Percentiles rank a stretch among this genome's conserved stretches.
Conservation (phyloP, 352 stramenopile genomes). For the Thalassiosira oceanica region DNA sequence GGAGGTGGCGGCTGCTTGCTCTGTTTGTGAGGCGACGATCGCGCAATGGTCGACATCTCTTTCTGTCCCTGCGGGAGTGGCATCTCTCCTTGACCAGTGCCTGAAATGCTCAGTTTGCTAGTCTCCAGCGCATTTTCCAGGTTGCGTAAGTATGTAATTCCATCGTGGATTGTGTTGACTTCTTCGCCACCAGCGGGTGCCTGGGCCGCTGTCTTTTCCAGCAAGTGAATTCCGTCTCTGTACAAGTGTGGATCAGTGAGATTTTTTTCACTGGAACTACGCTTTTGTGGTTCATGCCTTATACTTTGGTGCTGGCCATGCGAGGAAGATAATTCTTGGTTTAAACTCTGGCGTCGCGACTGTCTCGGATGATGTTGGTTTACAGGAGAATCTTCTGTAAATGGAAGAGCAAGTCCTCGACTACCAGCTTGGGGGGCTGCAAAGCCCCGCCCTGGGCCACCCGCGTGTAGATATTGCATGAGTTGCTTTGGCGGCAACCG, state of each 20-base stretch:
- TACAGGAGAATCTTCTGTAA: neutral
- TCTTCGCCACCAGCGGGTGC: constrained; percentile 19
- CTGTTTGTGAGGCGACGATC: too few species aligned
- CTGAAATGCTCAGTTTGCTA: too few species aligned
- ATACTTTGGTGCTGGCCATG: neutral
- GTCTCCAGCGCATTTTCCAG: constrained; percentile 14
- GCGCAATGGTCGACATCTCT: too few species aligned
- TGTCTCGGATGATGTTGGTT: constrained; percentile 1
- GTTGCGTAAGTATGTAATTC: constrained; percentile 26
- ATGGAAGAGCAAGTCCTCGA: neutral
- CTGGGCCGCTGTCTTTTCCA: constrained; percentile 18
- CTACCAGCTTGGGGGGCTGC: neutral
- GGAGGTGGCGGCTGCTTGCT: too few species aligned
- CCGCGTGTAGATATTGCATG: constrained; percentile 15
- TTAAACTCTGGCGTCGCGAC: neutral
- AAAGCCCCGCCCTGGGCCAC: neutral
- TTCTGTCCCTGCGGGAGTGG: too few species aligned
- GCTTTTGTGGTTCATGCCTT: neutral
- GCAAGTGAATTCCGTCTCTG: constrained; percentile 21
- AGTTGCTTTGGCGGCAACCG: constrained; percentile 12
- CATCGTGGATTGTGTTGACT: constrained; percentile 20
- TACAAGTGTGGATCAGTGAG: constrained; percentile 4
- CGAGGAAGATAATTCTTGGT: too few species aligned
- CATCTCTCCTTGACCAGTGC: too few species aligned
- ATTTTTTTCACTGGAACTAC: neutral